Conservation (phyloP, 2,329 filamentous ascomycete genomes). For the Cladophialophora carrionii region DNA sequence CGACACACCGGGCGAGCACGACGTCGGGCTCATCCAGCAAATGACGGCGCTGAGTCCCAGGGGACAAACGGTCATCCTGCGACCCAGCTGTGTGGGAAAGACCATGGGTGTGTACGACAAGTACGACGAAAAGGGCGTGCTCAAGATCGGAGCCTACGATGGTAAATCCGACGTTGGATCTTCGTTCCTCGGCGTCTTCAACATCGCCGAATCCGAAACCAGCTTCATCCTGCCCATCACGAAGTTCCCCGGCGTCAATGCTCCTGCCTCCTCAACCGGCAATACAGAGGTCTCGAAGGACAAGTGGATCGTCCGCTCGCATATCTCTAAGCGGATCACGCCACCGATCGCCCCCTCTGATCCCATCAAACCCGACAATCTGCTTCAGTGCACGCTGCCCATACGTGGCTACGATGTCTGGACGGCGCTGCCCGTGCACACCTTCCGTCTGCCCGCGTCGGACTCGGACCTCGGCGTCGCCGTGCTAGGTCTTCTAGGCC, state of each 20-base stretch:
- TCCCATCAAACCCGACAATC: conserved; percentile 43
- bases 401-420: conserved; percentile 78
- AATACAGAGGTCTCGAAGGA: conserved; percentile 43
- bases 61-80: conserved; percentile 76
- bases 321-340: conserved; percentile 67
- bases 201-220: conserved; percentile 66
- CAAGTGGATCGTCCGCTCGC: conserved; percentile 73
- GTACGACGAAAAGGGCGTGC: conserved; percentile 72
- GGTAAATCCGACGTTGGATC: conserved; percentile 70
- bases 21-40: conserved; percentile 73
- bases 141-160: conserved; percentile 80
- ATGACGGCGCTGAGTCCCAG: conserved; percentile 76
- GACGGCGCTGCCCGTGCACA: conserved; percentile 68
- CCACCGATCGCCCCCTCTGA: conserved; percentile 52
- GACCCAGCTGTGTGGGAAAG: conserved; percentile 74
- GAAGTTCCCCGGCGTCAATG: conserved; percentile 67
- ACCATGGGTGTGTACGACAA: conserved; percentile 72
- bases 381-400: conserved; percentile 67
- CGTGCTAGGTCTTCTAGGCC: conserved; percentile 76
- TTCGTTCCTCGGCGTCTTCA: conserved; percentile 82
- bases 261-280: conserved; percentile 17
- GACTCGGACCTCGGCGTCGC: conserved; percentile 55
- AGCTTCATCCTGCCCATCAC: conserved; percentile 71
- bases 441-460: conserved; percentile 61
- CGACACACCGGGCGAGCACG: conserved; percentile 80